Conservation (phyloP, 2,329 filamentous ascomycete species). For the Alternaria incomplexa region DNA sequence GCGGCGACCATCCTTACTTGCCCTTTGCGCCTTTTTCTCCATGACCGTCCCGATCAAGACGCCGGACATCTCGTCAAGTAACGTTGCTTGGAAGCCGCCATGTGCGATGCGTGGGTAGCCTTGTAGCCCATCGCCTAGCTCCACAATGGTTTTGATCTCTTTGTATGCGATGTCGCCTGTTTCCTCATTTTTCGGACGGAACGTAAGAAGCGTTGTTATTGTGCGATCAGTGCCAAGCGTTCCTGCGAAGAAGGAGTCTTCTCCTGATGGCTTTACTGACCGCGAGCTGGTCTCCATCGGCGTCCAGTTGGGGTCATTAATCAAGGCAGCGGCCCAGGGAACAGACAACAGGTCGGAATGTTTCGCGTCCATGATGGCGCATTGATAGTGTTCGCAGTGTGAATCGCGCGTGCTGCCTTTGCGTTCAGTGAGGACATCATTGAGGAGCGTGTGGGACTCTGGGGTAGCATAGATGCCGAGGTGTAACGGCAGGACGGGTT, state of each 20-base stretch:
- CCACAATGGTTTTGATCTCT: constrained; percentile 49
- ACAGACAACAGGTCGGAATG: constrained; percentile 42
- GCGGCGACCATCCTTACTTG: constrained; percentile 6
- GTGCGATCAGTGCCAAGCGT: constrained; percentile 60
- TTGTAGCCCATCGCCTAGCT: constrained; percentile 60
- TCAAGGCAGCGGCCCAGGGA: constrained; percentile 58
- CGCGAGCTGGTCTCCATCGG: constrained; percentile 47
- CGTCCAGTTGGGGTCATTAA: constrained; percentile 51
- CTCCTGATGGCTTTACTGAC: constrained; percentile 40
- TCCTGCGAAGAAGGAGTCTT: constrained; percentile 61
- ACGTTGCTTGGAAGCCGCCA: constrained; percentile 63
- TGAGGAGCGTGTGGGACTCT: neutral
- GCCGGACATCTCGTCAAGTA: constrained; percentile 67
- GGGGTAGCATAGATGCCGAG: constrained; percentile 10
- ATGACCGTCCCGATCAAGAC: constrained; percentile 56
- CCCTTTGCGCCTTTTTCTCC: constrained; percentile 24
- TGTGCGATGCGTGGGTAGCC: constrained; percentile 62
- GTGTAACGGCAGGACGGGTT: neutral
- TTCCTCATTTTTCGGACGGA: constrained; percentile 24
- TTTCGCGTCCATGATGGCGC: constrained; percentile 26
- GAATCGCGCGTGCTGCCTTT: neutral
- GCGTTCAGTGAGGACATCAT: constrained; percentile 7
- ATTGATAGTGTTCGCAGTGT: neutral
- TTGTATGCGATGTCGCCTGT: constrained; percentile 31
- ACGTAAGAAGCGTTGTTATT: constrained; percentile 47